phyloP scores from a whole-genome alignment of 2,329 filamentous ascomycete species.

The Ophiostoma sp. region DNA sequence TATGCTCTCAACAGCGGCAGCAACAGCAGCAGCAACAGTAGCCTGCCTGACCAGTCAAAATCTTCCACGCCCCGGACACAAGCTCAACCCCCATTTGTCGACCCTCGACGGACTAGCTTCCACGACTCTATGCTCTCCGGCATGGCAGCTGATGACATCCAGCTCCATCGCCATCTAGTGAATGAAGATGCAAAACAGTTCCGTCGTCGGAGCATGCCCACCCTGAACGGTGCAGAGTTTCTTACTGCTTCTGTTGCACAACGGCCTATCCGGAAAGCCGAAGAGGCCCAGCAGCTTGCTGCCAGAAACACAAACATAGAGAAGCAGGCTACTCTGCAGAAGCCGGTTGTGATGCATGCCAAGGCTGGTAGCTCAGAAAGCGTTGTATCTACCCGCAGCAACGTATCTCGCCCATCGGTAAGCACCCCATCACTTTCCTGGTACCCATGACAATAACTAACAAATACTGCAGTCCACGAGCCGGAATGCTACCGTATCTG shows the following conservation, averaged over 20 bases:
- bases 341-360: slow-evolving; percentile 33
- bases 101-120: slow-evolving; percentile 49
- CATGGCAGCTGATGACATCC: slow-evolving; percentile 61
- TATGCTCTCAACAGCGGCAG: slow-evolving; percentile 37
- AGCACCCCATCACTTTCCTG: slow-evolving; percentile 35
- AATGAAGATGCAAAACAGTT: slow-evolving; percentile 69
- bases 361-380: slow-evolving; percentile 62
- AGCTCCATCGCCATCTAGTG: slow-evolving; percentile 51
- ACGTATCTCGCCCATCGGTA: slow-evolving; percentile 59
- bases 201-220: slow-evolving; percentile 76
- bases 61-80: slow-evolving; percentile 32
- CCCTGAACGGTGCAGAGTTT: slow-evolving; percentile 46
- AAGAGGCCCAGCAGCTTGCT: slow-evolving; percentile 31
- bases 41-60: slow-evolving; percentile 34
- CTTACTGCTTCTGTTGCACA: slow-evolving; percentile 37
- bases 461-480: slow-evolving; percentile 48
- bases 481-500: slow-evolving; percentile 47
- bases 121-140: slow-evolving; percentile 42
- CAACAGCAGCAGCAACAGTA: slow-evolving; percentile 32
- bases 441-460: neutral
- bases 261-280: slow-evolving; percentile 34
- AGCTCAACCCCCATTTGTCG: slow-evolving; percentile 28
- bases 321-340: slow-evolving; percentile 33
- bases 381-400: slow-evolving; percentile 52
- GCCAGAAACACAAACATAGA: slow-evolving; percentile 37